phyloP scores from a whole-genome alignment of 2,329 filamentous ascomycete species.

The Cercospora sp. region DNA sequence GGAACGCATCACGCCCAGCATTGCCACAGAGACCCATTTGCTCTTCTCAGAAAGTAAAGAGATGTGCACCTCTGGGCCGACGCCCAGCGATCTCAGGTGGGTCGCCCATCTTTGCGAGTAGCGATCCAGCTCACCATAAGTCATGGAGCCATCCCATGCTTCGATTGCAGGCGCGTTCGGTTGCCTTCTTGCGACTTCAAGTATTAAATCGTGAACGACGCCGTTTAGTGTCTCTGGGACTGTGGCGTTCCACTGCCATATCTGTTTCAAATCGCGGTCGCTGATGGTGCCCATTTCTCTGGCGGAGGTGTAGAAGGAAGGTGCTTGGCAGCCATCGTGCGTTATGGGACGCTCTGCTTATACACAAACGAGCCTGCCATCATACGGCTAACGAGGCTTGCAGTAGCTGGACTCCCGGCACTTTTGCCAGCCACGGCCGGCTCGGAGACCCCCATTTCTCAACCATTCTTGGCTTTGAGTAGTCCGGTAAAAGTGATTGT shows the following conservation, averaged over 20 bases:
- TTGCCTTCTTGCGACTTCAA: constrained; percentile 19
- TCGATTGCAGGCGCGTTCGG: constrained; percentile 31
- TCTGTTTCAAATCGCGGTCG: constrained; percentile 19
- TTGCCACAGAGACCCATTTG: constrained; percentile 31
- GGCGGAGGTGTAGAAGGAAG: not conserved
- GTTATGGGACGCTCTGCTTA: not conserved
- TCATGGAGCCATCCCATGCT: constrained; percentile 33
- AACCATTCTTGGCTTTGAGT: not conserved
- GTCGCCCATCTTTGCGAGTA: constrained; percentile 17
- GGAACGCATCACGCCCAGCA: constrained; percentile 35
- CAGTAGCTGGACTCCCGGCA: not conserved
- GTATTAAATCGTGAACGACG: constrained; percentile 29
- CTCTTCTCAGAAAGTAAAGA: constrained; percentile 35
- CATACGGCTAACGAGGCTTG: not conserved
- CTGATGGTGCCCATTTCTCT: not conserved
- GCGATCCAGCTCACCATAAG: constrained; percentile 32
- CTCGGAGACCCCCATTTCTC: not conserved
- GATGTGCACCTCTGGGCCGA: constrained; percentile 17
- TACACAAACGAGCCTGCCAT: not conserved
- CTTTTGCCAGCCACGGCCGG: not conserved
- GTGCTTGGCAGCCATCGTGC: not conserved
- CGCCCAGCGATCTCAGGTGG: constrained; percentile 7
- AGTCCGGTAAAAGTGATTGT: not conserved
- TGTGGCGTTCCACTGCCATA: constrained; percentile 26
- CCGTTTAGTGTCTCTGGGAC: constrained; percentile 16